Conservation (phyloP, 306 rosid species). For the Cyclanthera cordifolia region DNA sequence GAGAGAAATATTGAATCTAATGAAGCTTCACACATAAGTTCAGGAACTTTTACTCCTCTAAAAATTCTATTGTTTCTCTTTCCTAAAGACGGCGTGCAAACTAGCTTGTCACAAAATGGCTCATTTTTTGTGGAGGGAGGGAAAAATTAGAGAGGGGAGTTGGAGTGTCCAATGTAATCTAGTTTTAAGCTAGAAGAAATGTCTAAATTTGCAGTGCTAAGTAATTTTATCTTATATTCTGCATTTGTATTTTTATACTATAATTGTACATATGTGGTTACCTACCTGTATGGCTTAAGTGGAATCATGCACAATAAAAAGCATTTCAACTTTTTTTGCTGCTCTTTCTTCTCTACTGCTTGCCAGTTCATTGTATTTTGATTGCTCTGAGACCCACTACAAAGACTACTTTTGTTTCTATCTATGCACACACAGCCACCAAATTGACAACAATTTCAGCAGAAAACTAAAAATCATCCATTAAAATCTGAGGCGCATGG, state of each 20-base stretch:
- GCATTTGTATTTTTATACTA: background rate
- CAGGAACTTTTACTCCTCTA: too few relatives aligned
- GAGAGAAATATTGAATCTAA: too few relatives aligned
- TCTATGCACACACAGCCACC: constrained; percentile 25
- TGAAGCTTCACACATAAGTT: too few relatives aligned
- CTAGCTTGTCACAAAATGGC: too few relatives aligned
- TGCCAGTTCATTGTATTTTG: constrained; percentile 31
- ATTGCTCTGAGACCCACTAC: constrained; percentile 26
- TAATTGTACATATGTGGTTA: constrained; percentile 22
- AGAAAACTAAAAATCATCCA: background rate
- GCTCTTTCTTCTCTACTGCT: constrained; percentile 39
- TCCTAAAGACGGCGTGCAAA: too few relatives aligned
- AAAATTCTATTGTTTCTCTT: too few relatives aligned
- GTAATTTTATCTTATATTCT: constrained; percentile 8
- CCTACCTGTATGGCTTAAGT: constrained; percentile 32
- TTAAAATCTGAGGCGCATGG: constrained; percentile 4
- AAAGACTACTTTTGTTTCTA: constrained; percentile 26
- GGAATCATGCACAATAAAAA: constrained; percentile 46
- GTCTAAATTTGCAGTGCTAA: constrained; percentile 5
- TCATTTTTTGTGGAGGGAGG: too few relatives aligned
- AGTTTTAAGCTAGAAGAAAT: constrained; percentile 7
- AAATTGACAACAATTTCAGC: background rate
- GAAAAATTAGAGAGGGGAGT: background rate
- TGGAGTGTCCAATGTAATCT: constrained; percentile 16
- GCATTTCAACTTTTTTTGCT: constrained; percentile 37